These are phyloP conservation scores for Talaromyces verruculosus DNA, from an alignment of 2,329 filamentous ascomycete genomes.

Conservation along the genomic window DNA sequence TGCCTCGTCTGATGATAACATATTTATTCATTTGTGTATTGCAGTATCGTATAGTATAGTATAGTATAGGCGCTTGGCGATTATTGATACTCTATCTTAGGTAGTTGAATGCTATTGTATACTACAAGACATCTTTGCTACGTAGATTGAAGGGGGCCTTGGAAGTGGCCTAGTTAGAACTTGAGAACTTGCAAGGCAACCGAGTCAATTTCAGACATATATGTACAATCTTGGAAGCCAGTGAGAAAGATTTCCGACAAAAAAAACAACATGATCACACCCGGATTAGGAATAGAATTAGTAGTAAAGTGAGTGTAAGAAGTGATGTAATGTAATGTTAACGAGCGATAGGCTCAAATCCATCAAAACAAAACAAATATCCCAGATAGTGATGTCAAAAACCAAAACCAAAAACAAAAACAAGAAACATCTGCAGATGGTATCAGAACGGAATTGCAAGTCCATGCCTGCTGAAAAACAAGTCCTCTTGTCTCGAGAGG, in stretches of 20 bases:
- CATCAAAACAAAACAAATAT: not conserved
- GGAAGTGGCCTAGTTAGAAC: too few species aligned
- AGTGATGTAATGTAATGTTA: not conserved
- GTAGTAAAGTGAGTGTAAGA: conserved; percentile 2
- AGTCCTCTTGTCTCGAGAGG: conserved; percentile 35
- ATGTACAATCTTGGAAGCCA: conserved; percentile 12
- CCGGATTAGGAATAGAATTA: conserved; percentile 11
- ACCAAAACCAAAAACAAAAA: not conserved
- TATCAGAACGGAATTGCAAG: conserved; percentile 22
- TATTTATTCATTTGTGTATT: not conserved
- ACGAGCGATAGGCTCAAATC: conserved; percentile 1
- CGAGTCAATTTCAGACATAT: conserved; percentile 1
- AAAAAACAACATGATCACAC: not conserved
- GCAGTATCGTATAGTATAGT: not conserved
- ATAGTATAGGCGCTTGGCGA: not conserved
- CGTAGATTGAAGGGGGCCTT: too few species aligned
- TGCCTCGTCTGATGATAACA: not conserved
- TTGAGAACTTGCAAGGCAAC: not conserved
- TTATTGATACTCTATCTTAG: not conserved
- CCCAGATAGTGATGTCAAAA: not conserved
- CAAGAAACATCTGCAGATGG: conserved; percentile 22
- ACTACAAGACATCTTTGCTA: not conserved
- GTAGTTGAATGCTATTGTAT: not conserved
- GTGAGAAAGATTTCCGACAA: not conserved
- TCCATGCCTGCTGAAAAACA: conserved; percentile 10